Conservation (phyloP, 352 stramenopile genomes). For the Pythium monospermum region DNA sequence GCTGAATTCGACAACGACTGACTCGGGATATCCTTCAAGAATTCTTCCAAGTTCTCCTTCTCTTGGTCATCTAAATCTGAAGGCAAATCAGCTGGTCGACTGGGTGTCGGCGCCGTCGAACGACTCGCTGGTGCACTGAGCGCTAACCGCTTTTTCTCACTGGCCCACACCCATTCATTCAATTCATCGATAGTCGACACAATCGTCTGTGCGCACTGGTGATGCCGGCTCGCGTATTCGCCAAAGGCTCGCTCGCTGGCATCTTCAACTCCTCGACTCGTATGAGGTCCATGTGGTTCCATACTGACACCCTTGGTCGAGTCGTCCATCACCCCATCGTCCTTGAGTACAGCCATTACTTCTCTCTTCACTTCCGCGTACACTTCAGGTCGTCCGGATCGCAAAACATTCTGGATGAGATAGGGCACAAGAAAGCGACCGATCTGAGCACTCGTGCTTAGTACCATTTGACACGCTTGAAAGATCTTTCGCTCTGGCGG, state of each 20-base stretch:
- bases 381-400: conserved; percentile 50
- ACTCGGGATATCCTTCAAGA: conserved; percentile 40
- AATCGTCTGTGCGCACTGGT: conserved; percentile 83
- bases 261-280: conserved; percentile 7
- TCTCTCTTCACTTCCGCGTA: conserved; percentile 75
- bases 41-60: conserved; percentile 41
- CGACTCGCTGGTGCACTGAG: conserved; percentile 31
- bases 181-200: conserved; percentile 84
- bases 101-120: conserved; percentile 10
- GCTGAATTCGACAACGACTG: conserved; percentile 29
- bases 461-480: conserved; percentile 49
- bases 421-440: conserved; percentile 79
- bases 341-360: conserved; percentile 74
- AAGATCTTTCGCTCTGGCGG: conserved; percentile 86
- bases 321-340: conserved; percentile 52
- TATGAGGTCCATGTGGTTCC: background rate
- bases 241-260: conserved; percentile 23
- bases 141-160: conserved; percentile 70
- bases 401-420: conserved; percentile 82
- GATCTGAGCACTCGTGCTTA: conserved; percentile 67
- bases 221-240: conserved; percentile 71
- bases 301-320: background rate
- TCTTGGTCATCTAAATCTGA: conserved; percentile 36
- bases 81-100: conserved; percentile 12
- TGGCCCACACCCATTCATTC: conserved; percentile 86